phyloP scores from a whole-genome alignment of 2,329 filamentous ascomycete species.

The Myrmaecium sp. region DNA sequence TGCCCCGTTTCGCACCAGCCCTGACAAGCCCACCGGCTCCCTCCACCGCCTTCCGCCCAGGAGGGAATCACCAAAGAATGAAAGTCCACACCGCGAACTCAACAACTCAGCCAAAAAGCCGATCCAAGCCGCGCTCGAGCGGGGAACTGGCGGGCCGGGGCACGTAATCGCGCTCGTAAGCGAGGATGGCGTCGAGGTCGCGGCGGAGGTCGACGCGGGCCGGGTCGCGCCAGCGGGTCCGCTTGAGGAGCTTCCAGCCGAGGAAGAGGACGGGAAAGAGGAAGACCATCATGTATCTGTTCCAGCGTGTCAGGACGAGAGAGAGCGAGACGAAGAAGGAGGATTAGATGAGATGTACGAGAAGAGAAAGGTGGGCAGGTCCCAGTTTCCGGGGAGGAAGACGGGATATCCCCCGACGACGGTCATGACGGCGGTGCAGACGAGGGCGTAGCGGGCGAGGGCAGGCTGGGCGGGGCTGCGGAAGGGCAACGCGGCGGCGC shows the following conservation, averaged over 20 bases:
- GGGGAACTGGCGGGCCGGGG: conserved; percentile 35
- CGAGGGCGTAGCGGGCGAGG: conserved; percentile 48
- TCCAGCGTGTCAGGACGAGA: not conserved
- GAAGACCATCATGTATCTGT: conserved; percentile 51
- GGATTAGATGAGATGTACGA: conserved; percentile 29
- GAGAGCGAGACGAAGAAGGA: not conserved
- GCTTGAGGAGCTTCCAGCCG: conserved; percentile 55
- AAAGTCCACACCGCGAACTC: not conserved
- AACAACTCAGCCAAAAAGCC: conserved; percentile 1
- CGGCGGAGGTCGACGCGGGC: conserved; percentile 45
- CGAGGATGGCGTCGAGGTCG: conserved; percentile 49
- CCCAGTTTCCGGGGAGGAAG: conserved; percentile 54
- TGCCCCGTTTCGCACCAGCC: too few relatives aligned
- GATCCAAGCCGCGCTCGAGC: not conserved
- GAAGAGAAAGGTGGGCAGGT: conserved; percentile 54
- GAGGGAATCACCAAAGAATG: not conserved
- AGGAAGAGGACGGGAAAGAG: conserved; percentile 53
- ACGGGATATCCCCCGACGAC: conserved; percentile 63
- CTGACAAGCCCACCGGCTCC: too few relatives aligned
- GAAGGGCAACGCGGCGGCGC: conserved; percentile 49
- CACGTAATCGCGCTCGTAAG: conserved; percentile 47
- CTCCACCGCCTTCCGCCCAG: too few relatives aligned
- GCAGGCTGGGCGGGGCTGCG: conserved; percentile 53
- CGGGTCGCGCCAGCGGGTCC: conserved; percentile 39
- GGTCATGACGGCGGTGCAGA: conserved; percentile 50